Evolutionary conservation across 176 grass and related monocot species (phyloP), one percentile per base, ranked within the genome.

Genomic region (Juncus effusus): DNA sequence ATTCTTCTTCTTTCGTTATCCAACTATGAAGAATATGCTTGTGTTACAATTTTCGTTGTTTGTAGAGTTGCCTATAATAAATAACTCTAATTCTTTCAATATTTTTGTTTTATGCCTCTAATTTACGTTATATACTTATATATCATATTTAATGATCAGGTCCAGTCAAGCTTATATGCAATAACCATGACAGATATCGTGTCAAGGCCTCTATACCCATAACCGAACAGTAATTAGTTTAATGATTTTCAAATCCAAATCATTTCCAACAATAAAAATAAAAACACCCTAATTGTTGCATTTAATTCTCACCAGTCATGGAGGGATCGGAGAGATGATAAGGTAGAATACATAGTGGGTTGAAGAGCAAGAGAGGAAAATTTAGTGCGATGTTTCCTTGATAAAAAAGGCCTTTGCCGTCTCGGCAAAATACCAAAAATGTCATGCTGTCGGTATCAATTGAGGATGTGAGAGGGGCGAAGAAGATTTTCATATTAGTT

Each of bases 371-470:
- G 42, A 45, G 42, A 3, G 90, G 69, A 96, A 69, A 84, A 96
- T 80, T 59, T 81, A 75, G 12, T 81, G 56, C 62, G 78, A 81
- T 3, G 79, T 57, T 2, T 88, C 84, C 3, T 49, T 96, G 6
- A 96, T 88, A 63, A 85, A 91, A 74, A 79, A 83, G 74, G 87
- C 92, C 45, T 68, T 88, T 56, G 76, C 39, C 36, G 82, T 84
- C 63, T 96, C 92, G 4, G 69, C 83, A 4, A 96, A 91, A 74
- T 59, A 88, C 63, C 91, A 81, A 78, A 69, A 88, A 76, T 96
- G 84, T 67, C 80, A 87, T 96, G 10, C 91, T 96, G 92, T 91
- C 92, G 49, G 73, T 96, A 59, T 88, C 87, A 2, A 96, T 91
- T 3, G 61, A 78, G 66, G 92, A 96, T 14, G 70, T 91, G 37